Conservation (phyloP, 768 basidiomycete species). For the Gloeopeniophorella convolvens region DNA sequence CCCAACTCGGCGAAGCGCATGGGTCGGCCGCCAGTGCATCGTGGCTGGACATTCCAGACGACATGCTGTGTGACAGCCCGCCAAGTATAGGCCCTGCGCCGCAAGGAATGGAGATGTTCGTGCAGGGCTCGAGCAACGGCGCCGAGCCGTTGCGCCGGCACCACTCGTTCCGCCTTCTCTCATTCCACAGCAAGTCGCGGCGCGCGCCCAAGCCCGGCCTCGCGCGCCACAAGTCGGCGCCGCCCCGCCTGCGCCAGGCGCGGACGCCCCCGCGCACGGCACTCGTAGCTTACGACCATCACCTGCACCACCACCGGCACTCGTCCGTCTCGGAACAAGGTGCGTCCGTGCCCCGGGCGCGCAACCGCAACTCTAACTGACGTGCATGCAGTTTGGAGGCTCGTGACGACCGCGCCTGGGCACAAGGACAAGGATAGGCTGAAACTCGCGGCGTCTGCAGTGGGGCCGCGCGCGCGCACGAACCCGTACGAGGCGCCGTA, state of each 20-base stretch:
- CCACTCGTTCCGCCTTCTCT: background rate
- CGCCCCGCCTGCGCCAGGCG: background rate
- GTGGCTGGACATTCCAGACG: background rate
- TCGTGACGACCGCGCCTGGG: background rate
- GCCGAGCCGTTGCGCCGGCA: background rate
- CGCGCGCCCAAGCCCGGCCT: background rate
- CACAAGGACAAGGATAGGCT: background rate
- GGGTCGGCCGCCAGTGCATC: background rate
- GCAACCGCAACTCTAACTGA: background rate
- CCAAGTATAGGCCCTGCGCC: background rate
- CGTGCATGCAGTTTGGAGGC: background rate
- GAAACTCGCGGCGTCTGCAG: background rate
- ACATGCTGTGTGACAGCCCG: background rate
- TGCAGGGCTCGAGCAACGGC: background rate
- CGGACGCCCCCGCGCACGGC: background rate
- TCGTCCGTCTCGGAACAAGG: background rate
- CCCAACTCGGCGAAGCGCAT: conserved; percentile 2
- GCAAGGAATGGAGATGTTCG: background rate
- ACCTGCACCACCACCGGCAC: background rate
- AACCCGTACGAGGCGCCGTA: conserved; percentile 61
- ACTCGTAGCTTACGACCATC: background rate
- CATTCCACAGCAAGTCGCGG: background rate
- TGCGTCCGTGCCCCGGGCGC: background rate
- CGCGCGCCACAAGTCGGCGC: background rate
- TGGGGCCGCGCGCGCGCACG: conserved; percentile 32